Conservation (phyloP, 805 yeast genomes). For the Yamadazyma paraphyllophila region DNA sequence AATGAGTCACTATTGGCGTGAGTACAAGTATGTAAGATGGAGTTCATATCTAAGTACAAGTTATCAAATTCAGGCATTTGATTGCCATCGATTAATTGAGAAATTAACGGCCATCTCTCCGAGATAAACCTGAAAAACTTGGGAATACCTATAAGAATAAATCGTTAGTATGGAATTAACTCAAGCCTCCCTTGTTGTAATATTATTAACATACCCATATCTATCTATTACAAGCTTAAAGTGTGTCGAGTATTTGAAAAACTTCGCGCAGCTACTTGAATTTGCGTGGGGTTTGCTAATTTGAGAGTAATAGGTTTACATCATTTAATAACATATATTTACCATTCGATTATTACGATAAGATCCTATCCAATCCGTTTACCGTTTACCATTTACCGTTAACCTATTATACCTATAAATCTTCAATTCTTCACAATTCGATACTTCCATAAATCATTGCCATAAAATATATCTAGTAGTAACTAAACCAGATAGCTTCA, state of each 20-base stretch:
- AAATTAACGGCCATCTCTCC: conserved; percentile 97
- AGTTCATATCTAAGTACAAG: conserved; percentile 94
- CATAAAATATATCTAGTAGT: too few relatives aligned
- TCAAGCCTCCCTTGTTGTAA: neutral
- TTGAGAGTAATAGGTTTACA: neutral
- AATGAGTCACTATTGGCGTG: conserved; percentile 74
- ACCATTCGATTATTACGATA: too few relatives aligned
- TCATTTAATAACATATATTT: neutral
- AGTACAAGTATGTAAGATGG: conserved; percentile 90
- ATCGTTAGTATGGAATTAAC: conserved; percentile 3
- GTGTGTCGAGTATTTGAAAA: conserved; percentile 6
- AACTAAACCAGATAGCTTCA: too few relatives aligned
- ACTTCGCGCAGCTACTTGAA: conserved; percentile 1
- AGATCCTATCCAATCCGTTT: neutral
- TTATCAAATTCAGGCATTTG: conserved; percentile 94
- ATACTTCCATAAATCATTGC: too few relatives aligned
- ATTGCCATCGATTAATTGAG: conserved; percentile 70
- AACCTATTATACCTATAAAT: too few relatives aligned
- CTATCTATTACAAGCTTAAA: neutral
- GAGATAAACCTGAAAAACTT: conserved; percentile 95
- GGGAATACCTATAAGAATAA: conserved; percentile 68
- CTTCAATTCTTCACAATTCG: too few relatives aligned
- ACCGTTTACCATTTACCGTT: too few relatives aligned
- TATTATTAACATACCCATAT: conserved; percentile 9
- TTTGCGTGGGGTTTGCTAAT: neutral